Evolutionary conservation across 1,284 basidiomycete species (phyloP), one percentile per base, ranked within the genome.

Genomic region (Trichosporon asahii): DNA sequence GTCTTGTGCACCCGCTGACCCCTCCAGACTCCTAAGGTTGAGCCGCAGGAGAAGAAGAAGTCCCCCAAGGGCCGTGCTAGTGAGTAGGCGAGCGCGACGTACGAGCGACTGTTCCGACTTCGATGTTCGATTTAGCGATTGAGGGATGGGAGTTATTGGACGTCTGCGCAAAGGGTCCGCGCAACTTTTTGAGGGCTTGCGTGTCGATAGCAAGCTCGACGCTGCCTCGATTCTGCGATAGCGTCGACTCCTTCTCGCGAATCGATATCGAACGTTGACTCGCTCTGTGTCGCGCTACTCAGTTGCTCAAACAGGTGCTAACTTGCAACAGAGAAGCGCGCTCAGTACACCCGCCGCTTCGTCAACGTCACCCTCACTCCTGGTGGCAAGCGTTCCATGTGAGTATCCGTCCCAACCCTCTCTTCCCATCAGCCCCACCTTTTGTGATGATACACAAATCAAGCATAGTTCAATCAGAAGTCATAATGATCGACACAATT

Each of bases 21-120:
- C 27, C 25, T 29, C 18, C 70, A 82, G 81, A 91, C 90, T 82
- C 95, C 95, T 80, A 96, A 96, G 87, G 95, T 96, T 84, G 95
- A 96, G 84, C 90, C 91, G 85, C 93, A 96, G 87, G 95, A 97
- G 88, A 97, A 96, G 91, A 94, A 95, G 89, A 96, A 96, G 90
- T 88, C 86, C 31, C 93, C 93, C 74, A 95, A 92, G 87, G 95
- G 95, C 79, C 93, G 95, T 83, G 95, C 95, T 75, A 94, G 81
- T 82, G 77, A 81, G 81, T 82, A 65, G 63, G 25, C 27, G 31
- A 18, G 29, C n/a, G 44, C 25, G 44, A 15, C 61, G 25, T 40
- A 35, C 57, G 23, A 60, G 33, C 31, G 21, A 40, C 21, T 53
- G 61, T 21, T 23, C n/a, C 44, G 64, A 46, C 33, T 40, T 29